Conservation (phyloP, 192 early-diverging fungal species). For the Coemansia sp. region DNA sequence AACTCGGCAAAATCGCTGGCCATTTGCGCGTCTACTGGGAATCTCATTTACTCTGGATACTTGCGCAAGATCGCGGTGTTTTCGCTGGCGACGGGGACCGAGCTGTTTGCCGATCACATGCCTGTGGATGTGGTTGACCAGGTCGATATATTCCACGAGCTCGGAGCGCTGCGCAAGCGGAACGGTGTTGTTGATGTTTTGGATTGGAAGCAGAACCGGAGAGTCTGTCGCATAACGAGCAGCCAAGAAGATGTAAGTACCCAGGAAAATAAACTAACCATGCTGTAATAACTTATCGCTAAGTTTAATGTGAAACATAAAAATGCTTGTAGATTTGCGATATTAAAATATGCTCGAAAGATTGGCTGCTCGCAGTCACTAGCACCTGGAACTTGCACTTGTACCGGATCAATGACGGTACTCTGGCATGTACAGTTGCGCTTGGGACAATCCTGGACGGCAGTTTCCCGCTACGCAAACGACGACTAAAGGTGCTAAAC, state of each 20-base stretch:
- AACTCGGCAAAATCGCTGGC: constrained; percentile 16
- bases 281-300: background rate
- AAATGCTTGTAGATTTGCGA: background rate
- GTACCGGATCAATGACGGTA: background rate
- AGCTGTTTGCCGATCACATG: background rate
- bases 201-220: constrained; percentile 6
- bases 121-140: constrained; percentile 8
- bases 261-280: no score
- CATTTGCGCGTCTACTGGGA: constrained; percentile 10
- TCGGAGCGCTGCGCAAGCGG: constrained; percentile 7
- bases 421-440: background rate
- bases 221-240: background rate
- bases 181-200: constrained; percentile 5
- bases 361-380: constrained; percentile 7
- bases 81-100: background rate
- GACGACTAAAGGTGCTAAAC: background rate
- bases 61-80: constrained; percentile 14
- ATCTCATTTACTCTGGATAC: constrained; percentile 7
- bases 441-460: background rate
- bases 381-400: background rate
- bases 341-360: constrained; percentile 5
- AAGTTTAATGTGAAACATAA: background rate
- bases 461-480: background rate
- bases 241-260: background rate
- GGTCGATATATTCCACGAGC: constrained; percentile 7